These are phyloP conservation scores for Aegle marmelos DNA, from an alignment of 345 rosid genomes.

Conservation along the genomic window DNA sequence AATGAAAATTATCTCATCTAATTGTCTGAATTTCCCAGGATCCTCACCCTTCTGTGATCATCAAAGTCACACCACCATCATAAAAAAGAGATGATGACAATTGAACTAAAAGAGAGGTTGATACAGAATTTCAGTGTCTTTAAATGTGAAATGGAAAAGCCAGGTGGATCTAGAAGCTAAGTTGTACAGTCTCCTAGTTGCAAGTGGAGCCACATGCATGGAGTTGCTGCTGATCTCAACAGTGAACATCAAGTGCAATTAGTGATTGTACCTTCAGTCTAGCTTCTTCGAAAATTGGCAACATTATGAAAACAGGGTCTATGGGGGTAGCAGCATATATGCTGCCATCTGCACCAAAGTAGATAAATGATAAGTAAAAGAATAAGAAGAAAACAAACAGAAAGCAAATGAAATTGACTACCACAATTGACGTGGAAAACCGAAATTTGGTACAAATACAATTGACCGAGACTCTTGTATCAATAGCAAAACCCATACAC, in stretches of 20 bases:
- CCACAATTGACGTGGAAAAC: neutral
- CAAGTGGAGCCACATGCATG: neutral
- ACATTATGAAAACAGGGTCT: conserved; percentile 80
- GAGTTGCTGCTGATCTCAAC: neutral
- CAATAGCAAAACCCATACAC: neutral
- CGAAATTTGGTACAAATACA: neutral
- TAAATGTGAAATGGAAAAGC: neutral
- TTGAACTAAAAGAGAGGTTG: neutral
- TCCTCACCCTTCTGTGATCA: conserved; percentile 68
- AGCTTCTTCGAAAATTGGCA: conserved; percentile 82
- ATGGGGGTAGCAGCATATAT: conserved; percentile 70
- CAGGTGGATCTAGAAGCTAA: neutral
- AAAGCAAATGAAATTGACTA: neutral
- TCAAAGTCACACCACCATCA: neutral
- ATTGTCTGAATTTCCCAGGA: conserved; percentile 80
- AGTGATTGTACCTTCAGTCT: conserved; percentile 69
- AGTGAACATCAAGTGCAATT: neutral
- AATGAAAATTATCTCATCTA: conserved; percentile 76
- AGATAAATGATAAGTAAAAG: neutral
- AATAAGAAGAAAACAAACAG: neutral
- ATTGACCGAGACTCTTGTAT: neutral
- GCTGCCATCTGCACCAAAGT: conserved; percentile 60
- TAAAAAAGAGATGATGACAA: neutral
- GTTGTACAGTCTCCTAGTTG: neutral
- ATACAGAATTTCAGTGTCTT: neutral